Conservation (phyloP, 371 early-diverging fungal genomes). For the Hamiltosporidium tvaerminnensis region DNA sequence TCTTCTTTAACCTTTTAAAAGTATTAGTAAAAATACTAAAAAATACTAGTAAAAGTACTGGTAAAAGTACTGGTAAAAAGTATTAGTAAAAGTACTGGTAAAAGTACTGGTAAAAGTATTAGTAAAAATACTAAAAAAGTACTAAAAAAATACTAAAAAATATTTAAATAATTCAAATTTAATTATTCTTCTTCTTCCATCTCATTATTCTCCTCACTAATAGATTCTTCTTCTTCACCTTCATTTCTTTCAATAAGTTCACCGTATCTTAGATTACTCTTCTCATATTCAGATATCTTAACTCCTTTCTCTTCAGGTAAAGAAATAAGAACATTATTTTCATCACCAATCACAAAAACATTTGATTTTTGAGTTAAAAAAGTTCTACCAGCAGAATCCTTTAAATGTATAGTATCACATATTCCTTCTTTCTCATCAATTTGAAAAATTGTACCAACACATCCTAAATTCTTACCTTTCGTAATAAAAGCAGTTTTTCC, state of each 20-base stretch:
- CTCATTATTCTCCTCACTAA: too few relatives aligned
- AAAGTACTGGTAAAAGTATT: too few relatives aligned
- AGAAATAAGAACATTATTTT: constrained; percentile 49
- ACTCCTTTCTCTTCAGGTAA: constrained; percentile 51
- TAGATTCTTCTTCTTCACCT: not conserved
- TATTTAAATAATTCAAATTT: too few relatives aligned
- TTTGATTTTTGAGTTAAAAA: constrained; percentile 75
- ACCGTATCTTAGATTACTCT: not conserved
- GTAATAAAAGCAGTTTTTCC: constrained; percentile 87
- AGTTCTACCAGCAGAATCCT: constrained; percentile 66
- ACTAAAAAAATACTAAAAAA: too few relatives aligned
- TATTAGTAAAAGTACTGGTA: too few relatives aligned
- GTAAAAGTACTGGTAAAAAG: too few relatives aligned
- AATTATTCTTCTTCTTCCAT: too few relatives aligned
- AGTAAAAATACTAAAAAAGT: too few relatives aligned
- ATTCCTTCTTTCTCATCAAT: constrained; percentile 89
- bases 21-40: too few relatives aligned
- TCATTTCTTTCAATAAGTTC: not conserved
- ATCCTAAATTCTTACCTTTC: constrained; percentile 94
- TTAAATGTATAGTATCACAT: constrained; percentile 78
- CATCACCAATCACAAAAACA: constrained; percentile 77
- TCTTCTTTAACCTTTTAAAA: too few relatives aligned
- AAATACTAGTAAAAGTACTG: too few relatives aligned
- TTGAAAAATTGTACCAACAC: constrained; percentile 87
- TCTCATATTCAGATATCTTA: constrained; percentile 1